Conservation (phyloP, 495 filamentous ascomycete genomes). For the Neurospora terricola region DNA sequence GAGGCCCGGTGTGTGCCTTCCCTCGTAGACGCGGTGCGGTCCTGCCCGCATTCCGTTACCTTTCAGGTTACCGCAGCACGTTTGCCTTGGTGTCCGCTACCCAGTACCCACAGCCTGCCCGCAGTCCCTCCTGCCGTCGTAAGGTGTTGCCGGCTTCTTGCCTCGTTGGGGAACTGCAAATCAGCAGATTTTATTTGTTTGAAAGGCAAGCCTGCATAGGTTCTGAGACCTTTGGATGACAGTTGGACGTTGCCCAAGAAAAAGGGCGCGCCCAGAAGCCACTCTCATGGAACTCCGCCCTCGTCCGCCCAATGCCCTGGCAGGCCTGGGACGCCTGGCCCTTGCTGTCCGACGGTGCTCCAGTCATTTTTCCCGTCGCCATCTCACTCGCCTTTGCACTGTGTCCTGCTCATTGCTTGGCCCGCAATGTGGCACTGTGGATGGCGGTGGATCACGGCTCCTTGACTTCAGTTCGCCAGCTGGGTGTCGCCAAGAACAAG, state of each 20-base stretch:
- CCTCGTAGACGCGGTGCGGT: background rate
- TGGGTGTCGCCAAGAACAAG: background rate
- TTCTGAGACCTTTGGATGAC: background rate
- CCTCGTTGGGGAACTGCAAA: background rate
- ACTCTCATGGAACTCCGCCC: background rate
- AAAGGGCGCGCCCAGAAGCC: background rate
- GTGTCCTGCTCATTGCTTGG: background rate
- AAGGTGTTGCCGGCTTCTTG: background rate
- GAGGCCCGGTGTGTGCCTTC: background rate
- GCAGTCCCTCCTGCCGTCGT: background rate
- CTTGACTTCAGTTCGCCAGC: background rate
- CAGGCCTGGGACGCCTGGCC: background rate
- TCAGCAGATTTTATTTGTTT: background rate
- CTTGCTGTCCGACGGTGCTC: background rate
- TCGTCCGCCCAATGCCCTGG: background rate
- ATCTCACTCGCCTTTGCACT: background rate
- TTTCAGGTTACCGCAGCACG: background rate
- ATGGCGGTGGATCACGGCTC: background rate
- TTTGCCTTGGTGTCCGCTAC: no score
- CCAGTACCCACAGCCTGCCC: background rate
- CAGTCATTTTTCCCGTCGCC: background rate
- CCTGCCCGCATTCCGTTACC: background rate
- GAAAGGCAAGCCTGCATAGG: background rate
- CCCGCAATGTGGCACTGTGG: background rate
- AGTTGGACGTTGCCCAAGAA: background rate